Evolutionary conservation across 148 eudicot species (phyloP).

Genomic region (Vaccinium macrocarpon): DNA sequence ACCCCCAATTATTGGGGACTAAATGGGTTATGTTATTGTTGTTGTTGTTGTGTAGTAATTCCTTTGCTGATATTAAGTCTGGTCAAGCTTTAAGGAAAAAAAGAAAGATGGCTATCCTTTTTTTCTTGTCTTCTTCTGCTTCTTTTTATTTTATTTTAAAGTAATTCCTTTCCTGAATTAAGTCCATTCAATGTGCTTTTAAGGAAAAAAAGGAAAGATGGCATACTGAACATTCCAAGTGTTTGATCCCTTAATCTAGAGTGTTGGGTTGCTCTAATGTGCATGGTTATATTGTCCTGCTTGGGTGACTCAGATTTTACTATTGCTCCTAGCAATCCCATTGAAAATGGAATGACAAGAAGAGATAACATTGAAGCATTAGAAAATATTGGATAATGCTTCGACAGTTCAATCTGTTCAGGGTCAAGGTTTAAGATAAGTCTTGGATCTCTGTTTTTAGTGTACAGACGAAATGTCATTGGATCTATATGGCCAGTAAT

Average conservation of each 20-base stretch:
- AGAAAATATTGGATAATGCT: background rate
- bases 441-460: background rate
- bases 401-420: background rate
- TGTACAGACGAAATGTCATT: background rate
- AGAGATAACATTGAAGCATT: background rate
- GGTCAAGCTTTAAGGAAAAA: background rate
- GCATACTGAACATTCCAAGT: background rate
- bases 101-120: background rate
- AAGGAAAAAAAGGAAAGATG: background rate
- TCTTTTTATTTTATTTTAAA: too few relatives aligned
- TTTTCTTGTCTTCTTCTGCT: too few relatives aligned
- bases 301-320: background rate
- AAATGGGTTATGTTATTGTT: too few relatives aligned
- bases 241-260: background rate
- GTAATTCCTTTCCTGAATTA: too few relatives aligned
- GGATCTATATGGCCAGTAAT: background rate
- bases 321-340: background rate
- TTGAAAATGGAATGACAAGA: background rate
- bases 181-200: too few relatives aligned
- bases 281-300: background rate
- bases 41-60: background rate
- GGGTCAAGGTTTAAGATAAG: background rate
- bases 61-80: background rate
- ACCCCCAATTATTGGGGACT: too few relatives aligned
- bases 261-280: background rate